phyloP scores from a whole-genome alignment of 306 rosid species.

The Lathyrus tuberosus region DNA sequence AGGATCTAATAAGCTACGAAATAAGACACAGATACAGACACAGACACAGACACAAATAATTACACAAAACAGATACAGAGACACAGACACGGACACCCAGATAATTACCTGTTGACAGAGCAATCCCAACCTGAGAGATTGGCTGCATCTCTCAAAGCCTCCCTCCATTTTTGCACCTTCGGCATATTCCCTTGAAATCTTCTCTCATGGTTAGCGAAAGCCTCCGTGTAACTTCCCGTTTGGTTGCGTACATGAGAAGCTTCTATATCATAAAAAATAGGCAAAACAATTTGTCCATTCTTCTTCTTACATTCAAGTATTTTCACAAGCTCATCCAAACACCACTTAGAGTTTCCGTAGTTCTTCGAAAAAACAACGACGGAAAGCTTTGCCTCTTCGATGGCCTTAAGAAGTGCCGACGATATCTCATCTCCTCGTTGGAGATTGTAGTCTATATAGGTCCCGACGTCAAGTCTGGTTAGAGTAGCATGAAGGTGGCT shows the following conservation, averaged over 20 bases:
- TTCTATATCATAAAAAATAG: constrained; percentile 26
- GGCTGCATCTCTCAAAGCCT: constrained; percentile 44
- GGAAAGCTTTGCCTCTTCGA: constrained; percentile 30
- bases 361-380: constrained; percentile 36
- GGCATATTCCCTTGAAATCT: background rate
- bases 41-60: background rate
- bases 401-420: constrained; percentile 24
- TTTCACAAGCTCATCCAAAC: constrained; percentile 39
- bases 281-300: constrained; percentile 31
- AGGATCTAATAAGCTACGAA: too few relatives aligned
- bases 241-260: constrained; percentile 32
- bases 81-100: too few relatives aligned
- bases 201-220: constrained; percentile 29
- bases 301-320: constrained; percentile 25
- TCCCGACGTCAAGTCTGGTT: constrained; percentile 20
- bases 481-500: constrained; percentile 37
- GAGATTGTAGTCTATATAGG: constrained; percentile 37
- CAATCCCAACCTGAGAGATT: constrained; percentile 55
- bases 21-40: too few relatives aligned
- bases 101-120: constrained; percentile 36
- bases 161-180: constrained; percentile 37
- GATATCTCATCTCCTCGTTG: constrained; percentile 39
- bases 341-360: constrained; percentile 34
- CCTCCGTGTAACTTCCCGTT: constrained; percentile 30
- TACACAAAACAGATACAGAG: background rate